phyloP scores from a whole-genome alignment of 2,329 filamentous ascomycete genomes.

The Fusarium nanum region DNA sequence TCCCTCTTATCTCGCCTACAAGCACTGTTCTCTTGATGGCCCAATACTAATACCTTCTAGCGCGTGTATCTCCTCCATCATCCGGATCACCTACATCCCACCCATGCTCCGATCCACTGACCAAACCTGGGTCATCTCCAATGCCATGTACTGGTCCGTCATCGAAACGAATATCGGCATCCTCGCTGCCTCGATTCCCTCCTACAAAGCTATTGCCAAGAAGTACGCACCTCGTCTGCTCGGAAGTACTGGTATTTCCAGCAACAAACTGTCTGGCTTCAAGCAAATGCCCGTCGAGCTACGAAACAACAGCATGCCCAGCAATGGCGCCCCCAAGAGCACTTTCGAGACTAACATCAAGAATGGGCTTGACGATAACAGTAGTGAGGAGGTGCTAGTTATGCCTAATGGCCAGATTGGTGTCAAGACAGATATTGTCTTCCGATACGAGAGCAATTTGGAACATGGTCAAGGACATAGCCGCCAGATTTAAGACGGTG shows the following conservation, averaged over 20 bases:
- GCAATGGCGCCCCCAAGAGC: background rate
- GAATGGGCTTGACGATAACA: conserved; percentile 16
- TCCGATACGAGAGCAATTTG: conserved; percentile 9
- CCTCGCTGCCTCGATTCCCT: conserved; percentile 31
- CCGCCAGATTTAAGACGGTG: background rate
- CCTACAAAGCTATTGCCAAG: conserved; percentile 34
- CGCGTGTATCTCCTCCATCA: conserved; percentile 30
- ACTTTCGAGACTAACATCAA: conserved; percentile 23
- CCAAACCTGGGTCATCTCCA: conserved; percentile 27
- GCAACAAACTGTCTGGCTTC: conserved; percentile 28
- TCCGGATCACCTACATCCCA: conserved; percentile 34
- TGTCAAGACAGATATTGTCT: conserved; percentile 28
- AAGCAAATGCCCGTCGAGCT: conserved; percentile 36
- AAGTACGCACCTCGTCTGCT: conserved; percentile 31
- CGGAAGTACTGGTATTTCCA: conserved; percentile 28
- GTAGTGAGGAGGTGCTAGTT: conserved; percentile 26
- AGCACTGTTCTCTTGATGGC: background rate
- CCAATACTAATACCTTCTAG: background rate
- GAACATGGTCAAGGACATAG: background rate
- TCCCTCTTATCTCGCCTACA: accelerated
- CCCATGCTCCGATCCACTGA: conserved; percentile 33
- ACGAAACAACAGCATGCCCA: background rate
- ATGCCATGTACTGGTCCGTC: conserved; percentile 37
- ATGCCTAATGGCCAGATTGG: conserved; percentile 22
- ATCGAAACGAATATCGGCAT: conserved; percentile 37